Conservation (phyloP, 495 filamentous ascomycete genomes). For the Aspergillus nanangensis region DNA sequence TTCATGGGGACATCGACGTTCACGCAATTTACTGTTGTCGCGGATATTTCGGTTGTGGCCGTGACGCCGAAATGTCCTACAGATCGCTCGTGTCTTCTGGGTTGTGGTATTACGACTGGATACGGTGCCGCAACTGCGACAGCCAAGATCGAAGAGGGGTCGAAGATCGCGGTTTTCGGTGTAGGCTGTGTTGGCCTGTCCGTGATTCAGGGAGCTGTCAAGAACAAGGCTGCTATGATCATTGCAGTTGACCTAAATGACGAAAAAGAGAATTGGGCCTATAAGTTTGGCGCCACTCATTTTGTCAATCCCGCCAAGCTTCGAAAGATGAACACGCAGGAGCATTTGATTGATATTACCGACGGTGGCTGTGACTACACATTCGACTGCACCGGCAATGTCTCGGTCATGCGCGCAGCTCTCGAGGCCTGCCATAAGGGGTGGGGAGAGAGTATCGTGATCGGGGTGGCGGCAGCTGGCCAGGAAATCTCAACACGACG, state of each 20-base stretch:
- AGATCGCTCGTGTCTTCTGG: constrained; percentile 92
- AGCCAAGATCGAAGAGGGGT: constrained; percentile 82
- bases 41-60: constrained; percentile 95
- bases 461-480: constrained; percentile 94
- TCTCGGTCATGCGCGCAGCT: constrained; percentile 90
- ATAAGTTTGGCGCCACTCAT: constrained; percentile 93
- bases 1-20: constrained; percentile 99
- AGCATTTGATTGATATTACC: constrained; percentile 95
- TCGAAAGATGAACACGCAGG: constrained; percentile 72
- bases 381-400: constrained; percentile 98
- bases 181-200: constrained; percentile 93
- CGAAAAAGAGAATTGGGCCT: constrained; percentile 82
- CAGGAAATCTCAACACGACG: constrained; percentile 95
- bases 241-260: constrained; percentile 96
- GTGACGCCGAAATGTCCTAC: constrained; percentile 89
- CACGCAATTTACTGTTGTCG: constrained; percentile 97
- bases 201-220: constrained; percentile 92
- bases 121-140: constrained; percentile 95
- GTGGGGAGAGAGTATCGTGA: constrained; percentile 97
- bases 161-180: constrained; percentile 90
- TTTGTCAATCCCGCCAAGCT: constrained; percentile 92
- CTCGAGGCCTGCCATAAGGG: constrained; percentile 99
- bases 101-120: constrained; percentile 97
- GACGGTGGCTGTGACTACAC: constrained; percentile 98
- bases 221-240: constrained; percentile 79